A percentile compares a stretch with the other conserved stretches of the same genome.
phyloP scores from a whole-genome alignment of 2,329 filamentous ascomycete species.

The Biscogniauxia mediterranea region DNA sequence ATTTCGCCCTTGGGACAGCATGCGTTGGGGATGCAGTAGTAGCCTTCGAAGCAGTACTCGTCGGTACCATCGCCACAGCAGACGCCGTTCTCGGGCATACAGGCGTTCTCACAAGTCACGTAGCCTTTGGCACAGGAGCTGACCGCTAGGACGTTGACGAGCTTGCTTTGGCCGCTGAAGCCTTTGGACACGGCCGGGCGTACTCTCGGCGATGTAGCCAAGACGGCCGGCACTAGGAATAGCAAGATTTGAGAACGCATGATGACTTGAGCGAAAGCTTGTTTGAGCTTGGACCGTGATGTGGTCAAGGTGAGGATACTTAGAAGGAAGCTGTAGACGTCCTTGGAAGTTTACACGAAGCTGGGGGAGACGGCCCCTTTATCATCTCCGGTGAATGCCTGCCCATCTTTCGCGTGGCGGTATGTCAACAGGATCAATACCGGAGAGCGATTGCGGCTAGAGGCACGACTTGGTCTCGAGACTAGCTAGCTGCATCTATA shows the following conservation, averaged over 20 bases:
- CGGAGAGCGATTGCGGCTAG: not conserved
- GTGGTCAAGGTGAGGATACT: not conserved
- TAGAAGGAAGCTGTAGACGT: not conserved
- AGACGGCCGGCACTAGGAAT: constrained; percentile 15
- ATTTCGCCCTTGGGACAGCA: constrained; percentile 25
- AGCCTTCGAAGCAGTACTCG: constrained; percentile 22
- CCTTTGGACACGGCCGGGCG: constrained; percentile 10
- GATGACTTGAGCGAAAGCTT: constrained; percentile 1
- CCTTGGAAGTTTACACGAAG: not conserved
- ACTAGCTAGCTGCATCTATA: not conserved
- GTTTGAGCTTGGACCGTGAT: not conserved
- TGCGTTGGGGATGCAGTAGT: constrained; percentile 21
- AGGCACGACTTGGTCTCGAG: not conserved
- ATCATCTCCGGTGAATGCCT: not conserved
- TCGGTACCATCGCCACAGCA: constrained; percentile 27
- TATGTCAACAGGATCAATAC: not conserved
- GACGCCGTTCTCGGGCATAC: constrained; percentile 15
- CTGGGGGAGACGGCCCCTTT: not conserved
- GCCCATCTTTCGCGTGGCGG: not conserved
- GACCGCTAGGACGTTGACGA: constrained; percentile 13
- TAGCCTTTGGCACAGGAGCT: constrained; percentile 16
- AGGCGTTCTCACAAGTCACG: constrained; percentile 20
- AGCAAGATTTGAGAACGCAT: constrained; percentile 20
- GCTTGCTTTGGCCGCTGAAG: constrained; percentile 11
- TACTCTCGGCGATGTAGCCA: constrained; percentile 13